Conservation (phyloP, 2,329 filamentous ascomycete species). For the Thyridium curvatum region DNA sequence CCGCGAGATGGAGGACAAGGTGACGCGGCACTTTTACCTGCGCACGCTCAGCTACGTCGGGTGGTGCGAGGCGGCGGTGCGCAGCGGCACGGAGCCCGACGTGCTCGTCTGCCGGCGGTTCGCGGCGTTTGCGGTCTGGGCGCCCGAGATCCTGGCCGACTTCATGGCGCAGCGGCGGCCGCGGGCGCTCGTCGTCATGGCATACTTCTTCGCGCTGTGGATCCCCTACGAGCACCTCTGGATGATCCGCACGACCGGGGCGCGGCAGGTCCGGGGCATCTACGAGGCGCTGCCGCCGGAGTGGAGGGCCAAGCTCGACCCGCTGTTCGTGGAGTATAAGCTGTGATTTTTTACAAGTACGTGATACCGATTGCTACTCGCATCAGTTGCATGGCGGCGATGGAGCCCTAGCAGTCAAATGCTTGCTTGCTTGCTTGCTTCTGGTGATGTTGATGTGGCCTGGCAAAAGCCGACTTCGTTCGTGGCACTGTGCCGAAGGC, state of each 20-base stretch:
- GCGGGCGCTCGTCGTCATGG: slow-evolving; percentile 27
- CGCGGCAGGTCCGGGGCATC: slow-evolving; percentile 27
- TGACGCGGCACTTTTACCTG: slow-evolving; percentile 19
- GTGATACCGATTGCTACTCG: no score
- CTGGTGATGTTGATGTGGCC: no score
- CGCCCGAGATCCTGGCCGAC: slow-evolving; percentile 23
- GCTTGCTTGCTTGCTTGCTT: no score
- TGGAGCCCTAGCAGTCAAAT: no score
- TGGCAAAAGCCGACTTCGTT: no score
- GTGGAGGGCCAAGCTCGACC: slow-evolving; percentile 27
- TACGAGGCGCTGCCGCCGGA: slow-evolving; percentile 22
- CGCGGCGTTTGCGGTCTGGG: slow-evolving; percentile 27
- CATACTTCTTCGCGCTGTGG: slow-evolving; percentile 31
- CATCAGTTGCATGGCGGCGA: no score
- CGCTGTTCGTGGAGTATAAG: slow-evolving; percentile 20
- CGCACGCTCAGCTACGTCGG: slow-evolving; percentile 26
- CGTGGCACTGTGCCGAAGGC: no score
- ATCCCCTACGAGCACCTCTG: slow-evolving; percentile 25
- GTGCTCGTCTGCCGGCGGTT: slow-evolving; percentile 23
- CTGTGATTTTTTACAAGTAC: slow-evolving; percentile 2
- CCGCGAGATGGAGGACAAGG: slow-evolving; percentile 21
- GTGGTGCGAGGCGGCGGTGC: slow-evolving; percentile 18
- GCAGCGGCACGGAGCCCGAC: slow-evolving; percentile 19
- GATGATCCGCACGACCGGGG: slow-evolving; percentile 27
- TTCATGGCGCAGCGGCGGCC: slow-evolving; percentile 26